Evolutionary conservation across 129 eudicot species (phyloP), one percentile per base, ranked within the genome.

Genomic region (Flaveria brownii): DNA sequence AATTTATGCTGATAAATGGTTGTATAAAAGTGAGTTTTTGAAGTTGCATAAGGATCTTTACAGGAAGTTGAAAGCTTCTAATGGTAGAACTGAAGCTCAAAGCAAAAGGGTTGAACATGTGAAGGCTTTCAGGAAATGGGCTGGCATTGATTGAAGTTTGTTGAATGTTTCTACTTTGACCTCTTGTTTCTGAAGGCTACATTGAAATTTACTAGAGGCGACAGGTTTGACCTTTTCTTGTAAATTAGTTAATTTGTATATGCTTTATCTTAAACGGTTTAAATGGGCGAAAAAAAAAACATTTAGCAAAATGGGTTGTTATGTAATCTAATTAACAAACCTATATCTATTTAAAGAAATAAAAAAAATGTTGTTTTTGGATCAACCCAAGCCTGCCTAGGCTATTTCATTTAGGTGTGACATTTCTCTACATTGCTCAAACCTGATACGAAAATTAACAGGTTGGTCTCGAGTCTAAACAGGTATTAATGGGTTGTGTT

Each of bases 21-120:
- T 86, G 66, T 91, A 77, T 57, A 89, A 75, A 82, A 79, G 67
- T 22, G 92, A 87, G 86, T 91, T 88, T 82, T 56, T 86, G 66
- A 94, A 84, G 83, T 66, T 76, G 76, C 96, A 94, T 72, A 87
- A 82, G 74, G 86, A 80, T 85, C 96, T 94, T 43, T 94, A 91
- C 68, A 78, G 84, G 74, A 91, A 63, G 9, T 73, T 91, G 49
- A 84, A 85, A 76, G 76, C 74, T 39, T 71, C 80, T 9, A 80
- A 81, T 79, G 90, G 84, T 54, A 89, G 77, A 80, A 86, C 82
- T 70, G 97, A 94, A 77, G 87, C 85, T 72, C 99, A 89, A 52
- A 82, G 83, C 39, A 71, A 73, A 72, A 89, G 99, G 86, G 77
- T 89, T 63, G 89, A 78, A 78, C 81, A 86, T 86, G 99, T 94